Evolutionary conservation across 1,284 basidiomycete genomes (phyloP).

Genomic region (Blastosporella zonata): DNA sequence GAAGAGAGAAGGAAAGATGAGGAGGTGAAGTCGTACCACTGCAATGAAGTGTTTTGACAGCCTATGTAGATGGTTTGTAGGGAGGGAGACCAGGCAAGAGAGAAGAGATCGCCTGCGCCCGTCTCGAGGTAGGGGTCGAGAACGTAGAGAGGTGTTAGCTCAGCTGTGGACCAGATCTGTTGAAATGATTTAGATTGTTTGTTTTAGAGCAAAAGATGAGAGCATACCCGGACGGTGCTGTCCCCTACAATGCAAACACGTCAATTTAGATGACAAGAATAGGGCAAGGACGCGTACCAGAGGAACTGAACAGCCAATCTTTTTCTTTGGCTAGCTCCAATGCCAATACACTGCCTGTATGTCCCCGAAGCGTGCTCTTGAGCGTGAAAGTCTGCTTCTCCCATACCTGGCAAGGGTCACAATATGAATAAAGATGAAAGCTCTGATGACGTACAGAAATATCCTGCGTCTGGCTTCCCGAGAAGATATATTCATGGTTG

Average conservation of each 20-base stretch:
- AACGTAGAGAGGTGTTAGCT: slow-evolving; percentile 71
- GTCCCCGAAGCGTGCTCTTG: slow-evolving; percentile 76
- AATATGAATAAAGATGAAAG: neutral
- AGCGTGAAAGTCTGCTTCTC: slow-evolving; percentile 69
- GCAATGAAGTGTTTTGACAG: slow-evolving; percentile 87
- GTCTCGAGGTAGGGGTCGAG: slow-evolving; percentile 84
- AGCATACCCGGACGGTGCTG: slow-evolving; percentile 74
- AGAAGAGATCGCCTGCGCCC: slow-evolving; percentile 88
- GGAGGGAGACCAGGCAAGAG: slow-evolving; percentile 74
- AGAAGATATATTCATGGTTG: slow-evolving; percentile 74
- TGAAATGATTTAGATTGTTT: slow-evolving; percentile 10
- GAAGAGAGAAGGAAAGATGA: slow-evolving; percentile 4
- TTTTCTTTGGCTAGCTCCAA: slow-evolving; percentile 76
- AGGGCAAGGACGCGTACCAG: slow-evolving; percentile 44
- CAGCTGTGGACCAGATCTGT: slow-evolving; percentile 83
- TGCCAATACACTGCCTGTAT: slow-evolving; percentile 83
- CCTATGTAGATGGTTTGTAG: slow-evolving; percentile 82
- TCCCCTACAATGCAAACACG: slow-evolving; percentile 52
- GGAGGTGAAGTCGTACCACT: slow-evolving; percentile 71
- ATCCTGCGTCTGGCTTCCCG: slow-evolving; percentile 77
- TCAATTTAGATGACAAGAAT: slow-evolving; percentile 1
- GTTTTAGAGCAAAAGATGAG: neutral
- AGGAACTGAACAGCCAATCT: slow-evolving; percentile 85
- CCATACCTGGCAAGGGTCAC: slow-evolving; percentile 63
- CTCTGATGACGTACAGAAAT: slow-evolving; percentile 59